Base-by-base conservation (phyloP, 306 rosid species). In the Rubus parviflorus region DNA sequence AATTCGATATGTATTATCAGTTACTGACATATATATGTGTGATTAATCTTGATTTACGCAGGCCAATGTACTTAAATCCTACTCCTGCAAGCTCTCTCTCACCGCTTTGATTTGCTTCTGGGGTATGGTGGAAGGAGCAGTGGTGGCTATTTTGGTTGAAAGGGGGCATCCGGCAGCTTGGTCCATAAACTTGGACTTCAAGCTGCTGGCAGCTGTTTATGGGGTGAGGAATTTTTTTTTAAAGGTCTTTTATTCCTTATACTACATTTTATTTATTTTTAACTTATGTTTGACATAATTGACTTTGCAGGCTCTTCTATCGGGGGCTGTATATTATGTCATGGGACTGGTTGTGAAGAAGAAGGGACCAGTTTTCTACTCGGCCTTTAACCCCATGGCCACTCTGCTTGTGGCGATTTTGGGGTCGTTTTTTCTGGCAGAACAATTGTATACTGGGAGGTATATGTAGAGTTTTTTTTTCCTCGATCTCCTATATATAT, bases 301-400 rank as follows among this genome's bases (percentile, higher is more conserved):
- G 14, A 4, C 14, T 53, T 19, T 53, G 23, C 8, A 53, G 60
- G 60, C 60, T 53, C 11, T 53, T 19, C 11, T 53, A 53, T 53
- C 60, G 8, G 60, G 60, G 22, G 25, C 20, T 53, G 22, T 23
- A 53, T 53, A 53, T 53, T 53, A 53, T 53, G 23, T n/a, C 9
- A 53, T 53, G 60, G 25, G 60, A 53, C 60, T 53, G 23, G 60
- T 53, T 19, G 60, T 53, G 25, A 53, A 53, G 60, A 54, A 54
- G 25, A 54, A 54, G 60, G 60, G 60, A 54, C 60, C 60, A 54
- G 60, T 54, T 54, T 54, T 54, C 25, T 54, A 54, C 60, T 54
- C 60, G 60, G 60, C 60, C 60, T 54, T 54, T 54, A 54, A 54
- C 25, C 61, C 61, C 25, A 2, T 54, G 23, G 61, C 61, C 11